Base-by-base conservation (phyloP, 768 basidiomycete species). In the Leucosporidium scottii region DNA sequence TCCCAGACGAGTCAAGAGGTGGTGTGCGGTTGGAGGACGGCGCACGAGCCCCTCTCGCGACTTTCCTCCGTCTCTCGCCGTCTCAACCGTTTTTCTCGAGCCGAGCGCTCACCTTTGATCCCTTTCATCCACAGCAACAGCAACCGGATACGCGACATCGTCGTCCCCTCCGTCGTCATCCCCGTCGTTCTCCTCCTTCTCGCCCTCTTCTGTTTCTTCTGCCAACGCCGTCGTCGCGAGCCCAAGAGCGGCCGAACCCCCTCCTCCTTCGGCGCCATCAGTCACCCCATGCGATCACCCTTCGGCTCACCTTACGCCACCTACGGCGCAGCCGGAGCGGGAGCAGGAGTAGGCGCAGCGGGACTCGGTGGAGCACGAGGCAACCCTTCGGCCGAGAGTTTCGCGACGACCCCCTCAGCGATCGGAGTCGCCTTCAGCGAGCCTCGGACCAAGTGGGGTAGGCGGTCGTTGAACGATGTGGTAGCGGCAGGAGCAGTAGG, bases 391-490 rank as follows among this genome's bases (percentile, higher is more conserved):
- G 39, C 39, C 10, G 39, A 44, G 39, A 44, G 39, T 17, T 44
- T 70, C 44, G 69, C 53, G 9, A 66, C 69, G 27, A 70, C 69
- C 2, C 69, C 65, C 23, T 70, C 69, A 0, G 65, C 65, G 2
- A 70, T 70, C 59, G 69, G 69, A 18, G 69, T 70, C 23, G 69
- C 69, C 20, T 62, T 70, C 47, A 63, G 61, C 61, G 69, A 70
- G 62, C 69, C 69, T 3, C 48, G 69, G n/a, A 63, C 69, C 2
- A 53, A 53, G 47, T 70, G 69, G 69, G 69, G 69, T 0, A 57
- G 69, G 1, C 56, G 65, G 21, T 66, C 65, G 18, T 62, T 66
- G 28, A 59, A 66, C 54, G 69, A 70, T 25, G 65, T 59, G 0
- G 34, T 70, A 28, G 69, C 69, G 21, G 62, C 65, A 28, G 69